phyloP scores from a whole-genome alignment of 768 basidiomycete genomes.

The Russula compacta region DNA sequence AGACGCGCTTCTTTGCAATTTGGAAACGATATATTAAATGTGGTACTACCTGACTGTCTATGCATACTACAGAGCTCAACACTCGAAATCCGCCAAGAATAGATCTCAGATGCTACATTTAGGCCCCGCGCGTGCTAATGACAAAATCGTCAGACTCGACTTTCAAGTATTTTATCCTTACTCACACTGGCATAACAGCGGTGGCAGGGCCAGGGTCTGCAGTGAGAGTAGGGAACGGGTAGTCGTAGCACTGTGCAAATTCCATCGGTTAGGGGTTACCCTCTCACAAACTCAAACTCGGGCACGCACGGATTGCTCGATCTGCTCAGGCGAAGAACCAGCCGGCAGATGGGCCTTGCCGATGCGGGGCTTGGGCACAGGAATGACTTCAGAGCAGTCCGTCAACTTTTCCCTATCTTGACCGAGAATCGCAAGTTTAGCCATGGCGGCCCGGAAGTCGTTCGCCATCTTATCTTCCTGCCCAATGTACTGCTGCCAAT shows the following conservation, averaged over 20 bases:
- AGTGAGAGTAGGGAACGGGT: background rate
- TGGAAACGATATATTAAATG: too few species aligned
- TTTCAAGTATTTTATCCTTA: background rate
- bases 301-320: conserved; percentile 1
- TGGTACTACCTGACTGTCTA: background rate
- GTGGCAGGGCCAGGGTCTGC: conserved; percentile 5
- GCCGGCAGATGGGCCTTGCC: conserved; percentile 3
- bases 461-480: conserved; percentile 24
- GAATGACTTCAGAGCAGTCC: conserved; percentile 20
- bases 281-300: background rate
- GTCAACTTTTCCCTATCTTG: conserved; percentile 18
- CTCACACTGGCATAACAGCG: conserved; percentile 8
- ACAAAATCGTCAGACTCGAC: background rate
- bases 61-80: background rate
- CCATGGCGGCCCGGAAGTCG: conserved; percentile 26
- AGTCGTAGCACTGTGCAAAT: background rate
- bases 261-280: background rate
- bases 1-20: too few species aligned
- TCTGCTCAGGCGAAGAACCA: background rate
- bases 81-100: background rate
- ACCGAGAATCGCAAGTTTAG: conserved; percentile 26
- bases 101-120: background rate
- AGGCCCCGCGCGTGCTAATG: background rate
- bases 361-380: background rate
- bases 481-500: conserved; percentile 28